Conservation (phyloP, 1,139 yeast species). For the Suhomyces atakaporum region DNA sequence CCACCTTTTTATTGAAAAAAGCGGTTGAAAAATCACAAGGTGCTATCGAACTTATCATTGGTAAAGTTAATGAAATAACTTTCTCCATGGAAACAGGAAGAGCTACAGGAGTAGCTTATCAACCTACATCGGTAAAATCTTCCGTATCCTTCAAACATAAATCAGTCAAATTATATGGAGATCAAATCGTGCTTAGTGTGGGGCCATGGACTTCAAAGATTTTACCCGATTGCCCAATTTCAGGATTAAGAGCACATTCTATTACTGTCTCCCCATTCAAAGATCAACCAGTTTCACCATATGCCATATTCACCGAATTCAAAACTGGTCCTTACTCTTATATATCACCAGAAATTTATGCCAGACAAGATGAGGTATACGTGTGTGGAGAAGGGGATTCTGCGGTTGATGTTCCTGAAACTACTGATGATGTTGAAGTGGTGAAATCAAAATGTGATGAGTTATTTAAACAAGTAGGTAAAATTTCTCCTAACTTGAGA, state of each 20-base stretch:
- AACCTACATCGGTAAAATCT: slow-evolving; percentile 46
- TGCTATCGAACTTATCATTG: slow-evolving; percentile 79
- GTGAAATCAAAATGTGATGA: slow-evolving; percentile 87
- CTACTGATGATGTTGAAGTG: slow-evolving; percentile 91
- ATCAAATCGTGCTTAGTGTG: slow-evolving; percentile 77
- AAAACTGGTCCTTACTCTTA: slow-evolving; percentile 64
- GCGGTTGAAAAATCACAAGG: slow-evolving; percentile 73
- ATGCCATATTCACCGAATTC: slow-evolving; percentile 91
- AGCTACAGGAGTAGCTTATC: slow-evolving; percentile 66
- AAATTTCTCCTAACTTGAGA: slow-evolving; percentile 68
- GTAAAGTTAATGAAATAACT: slow-evolving; percentile 72
- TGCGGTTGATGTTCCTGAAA: slow-evolving; percentile 85
- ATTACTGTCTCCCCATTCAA: slow-evolving; percentile 83
- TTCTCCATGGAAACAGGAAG: slow-evolving; percentile 63
- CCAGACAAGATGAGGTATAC: slow-evolving; percentile 92
- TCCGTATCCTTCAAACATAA: slow-evolving; percentile 10
- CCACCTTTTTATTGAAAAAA: slow-evolving; percentile 74
- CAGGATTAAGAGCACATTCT: slow-evolving; percentile 92
- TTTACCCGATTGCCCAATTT: slow-evolving; percentile 87
- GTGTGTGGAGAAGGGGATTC: slow-evolving; percentile 98
- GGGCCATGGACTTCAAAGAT: slow-evolving; percentile 97
- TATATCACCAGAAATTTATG: slow-evolving; percentile 91
- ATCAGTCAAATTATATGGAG: slow-evolving; percentile 54
- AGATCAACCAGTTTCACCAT: slow-evolving; percentile 76
- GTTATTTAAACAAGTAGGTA: slow-evolving; percentile 78